Conservation (phyloP, 805 yeast species). For the Metschnikowia borealis region DNA sequence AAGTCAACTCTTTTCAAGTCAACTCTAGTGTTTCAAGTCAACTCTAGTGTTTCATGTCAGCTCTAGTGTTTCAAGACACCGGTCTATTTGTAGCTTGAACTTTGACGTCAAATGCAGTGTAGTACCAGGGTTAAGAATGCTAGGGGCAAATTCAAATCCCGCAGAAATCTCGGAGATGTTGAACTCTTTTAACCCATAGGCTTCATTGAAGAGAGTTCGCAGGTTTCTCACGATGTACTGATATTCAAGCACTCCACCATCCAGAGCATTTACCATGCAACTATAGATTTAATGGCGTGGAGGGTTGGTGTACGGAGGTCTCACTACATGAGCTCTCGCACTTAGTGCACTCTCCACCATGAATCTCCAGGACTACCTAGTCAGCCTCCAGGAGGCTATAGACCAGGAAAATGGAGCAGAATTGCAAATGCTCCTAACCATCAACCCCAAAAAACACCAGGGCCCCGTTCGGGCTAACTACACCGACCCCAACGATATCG, state of each 20-base stretch:
- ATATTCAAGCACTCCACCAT: conserved; percentile 19
- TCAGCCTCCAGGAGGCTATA: conserved; percentile 19
- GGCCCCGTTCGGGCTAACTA: conserved; percentile 32
- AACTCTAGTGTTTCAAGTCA: too few species aligned
- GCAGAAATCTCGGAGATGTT: conserved; percentile 46
- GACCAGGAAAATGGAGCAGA: conserved; percentile 15
- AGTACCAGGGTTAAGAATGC: conserved; percentile 11
- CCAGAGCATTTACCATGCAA: conserved; percentile 27
- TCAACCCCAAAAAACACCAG: conserved; percentile 30
- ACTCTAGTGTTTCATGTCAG: too few species aligned
- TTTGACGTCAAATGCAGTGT: conserved; percentile 10
- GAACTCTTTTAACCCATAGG: conserved; percentile 44
- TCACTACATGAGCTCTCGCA: too few species aligned
- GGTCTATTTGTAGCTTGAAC: conserved; percentile 16
- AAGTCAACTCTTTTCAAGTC: too few species aligned
- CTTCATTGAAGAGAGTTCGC: conserved; percentile 35
- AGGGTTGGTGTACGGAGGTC: too few species aligned
- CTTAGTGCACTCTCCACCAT: conserved; percentile 1
- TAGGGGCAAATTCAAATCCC: conserved; percentile 38
- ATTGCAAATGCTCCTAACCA: conserved; percentile 26
- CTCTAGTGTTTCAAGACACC: conserved; percentile 28
- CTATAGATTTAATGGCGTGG: conserved; percentile 7
- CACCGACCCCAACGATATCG: conserved; percentile 38
- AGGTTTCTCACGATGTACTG: conserved; percentile 24
- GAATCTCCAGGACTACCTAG: conserved; percentile 22